Evolutionary conservation across 371 early-diverging fungal species (phyloP), one percentile per base, ranked within the genome.

Genomic region (Mucor mucedo): DNA sequence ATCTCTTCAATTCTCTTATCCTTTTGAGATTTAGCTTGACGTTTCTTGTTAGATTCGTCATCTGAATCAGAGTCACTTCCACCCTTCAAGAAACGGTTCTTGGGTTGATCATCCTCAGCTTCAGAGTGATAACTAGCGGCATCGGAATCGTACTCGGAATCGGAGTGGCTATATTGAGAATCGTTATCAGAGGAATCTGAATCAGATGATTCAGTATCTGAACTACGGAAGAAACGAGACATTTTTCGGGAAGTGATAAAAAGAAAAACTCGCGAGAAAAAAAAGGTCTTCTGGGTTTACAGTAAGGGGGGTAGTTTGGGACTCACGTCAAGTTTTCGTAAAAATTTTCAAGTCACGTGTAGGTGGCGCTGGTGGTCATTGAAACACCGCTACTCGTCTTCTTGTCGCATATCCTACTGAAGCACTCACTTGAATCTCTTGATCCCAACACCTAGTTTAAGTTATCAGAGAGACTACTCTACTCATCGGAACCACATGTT

Each of bases 1-100:
- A 90, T 83, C 67, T 86, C 88, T 27, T 87, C 87, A 35, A 89
- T 79, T 55, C 91, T 87, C 85, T 96, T 96, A 72, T 96, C 95
- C 73, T 91, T 92, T 63, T 88, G 89, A 50, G 90, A 92, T 63
- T 87, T 87, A 32, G 94, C 90, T 58, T 89, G 87, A 40, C 91
- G 88, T 76, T 87, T 89, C 39, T 72, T 82, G 35, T 84, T 87
- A 33, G 87, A 89, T 30, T 94, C 94, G 9, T 88, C 89, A 58
- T 88, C 87, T 33, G 72, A 72, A 58, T 86, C 86, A 32, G 85
- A 84, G 47, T 79, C 85, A 35, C 69, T 62, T 38, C 56, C 81
- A 63, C 73, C 79, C 58, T 76, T 77, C 62, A 83, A 75, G 69
- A 78, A 78, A 60, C 77, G 78, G 38, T 75, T 69, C 57, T 76